These are phyloP conservation scores for Thymus quinquecostatus DNA, from an alignment of 257 asterid genomes.

Conservation along the genomic window DNA sequence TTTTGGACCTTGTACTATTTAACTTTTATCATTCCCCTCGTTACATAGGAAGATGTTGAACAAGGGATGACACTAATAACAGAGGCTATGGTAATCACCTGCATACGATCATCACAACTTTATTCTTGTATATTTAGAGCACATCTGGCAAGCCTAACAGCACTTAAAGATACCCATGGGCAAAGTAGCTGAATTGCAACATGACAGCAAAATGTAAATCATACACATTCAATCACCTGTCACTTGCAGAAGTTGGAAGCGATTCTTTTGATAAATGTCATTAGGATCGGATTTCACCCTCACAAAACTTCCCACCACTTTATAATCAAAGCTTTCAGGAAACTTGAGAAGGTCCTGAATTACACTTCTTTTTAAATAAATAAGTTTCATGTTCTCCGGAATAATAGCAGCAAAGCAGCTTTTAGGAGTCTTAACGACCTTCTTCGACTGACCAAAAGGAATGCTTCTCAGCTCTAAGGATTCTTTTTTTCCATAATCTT, in stretches of 20 bases:
- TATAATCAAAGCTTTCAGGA: constrained; percentile 59
- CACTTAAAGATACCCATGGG: background rate
- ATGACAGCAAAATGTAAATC: constrained; percentile 9
- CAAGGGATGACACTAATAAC: constrained; percentile 5
- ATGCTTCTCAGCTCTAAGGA: constrained; percentile 31
- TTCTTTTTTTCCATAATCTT: constrained; percentile 41
- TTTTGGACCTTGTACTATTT: constrained; percentile 18
- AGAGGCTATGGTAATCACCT: constrained; percentile 6
- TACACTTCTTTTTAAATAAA: constrained; percentile 69
- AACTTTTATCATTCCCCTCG: background rate
- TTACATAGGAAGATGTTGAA: constrained; percentile 11
- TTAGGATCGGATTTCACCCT: constrained; percentile 80
- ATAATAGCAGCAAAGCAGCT: constrained; percentile 78
- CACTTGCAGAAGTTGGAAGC: constrained; percentile 80
- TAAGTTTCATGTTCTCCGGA: constrained; percentile 73
- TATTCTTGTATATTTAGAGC: constrained; percentile 17
- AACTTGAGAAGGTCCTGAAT: constrained; percentile 67
- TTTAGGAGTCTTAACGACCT: constrained; percentile 53
- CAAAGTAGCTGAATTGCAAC: background rate
- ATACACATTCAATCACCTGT: constrained; percentile 56
- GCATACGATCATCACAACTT: constrained; percentile 7
- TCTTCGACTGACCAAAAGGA: constrained; percentile 36
- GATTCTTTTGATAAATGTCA: constrained; percentile 71
- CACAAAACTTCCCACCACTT: constrained; percentile 81
- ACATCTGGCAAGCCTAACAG: constrained; percentile 1